phyloP scores from a whole-genome alignment of 805 yeast species.

The Suhomyces kilbournensis region DNA sequence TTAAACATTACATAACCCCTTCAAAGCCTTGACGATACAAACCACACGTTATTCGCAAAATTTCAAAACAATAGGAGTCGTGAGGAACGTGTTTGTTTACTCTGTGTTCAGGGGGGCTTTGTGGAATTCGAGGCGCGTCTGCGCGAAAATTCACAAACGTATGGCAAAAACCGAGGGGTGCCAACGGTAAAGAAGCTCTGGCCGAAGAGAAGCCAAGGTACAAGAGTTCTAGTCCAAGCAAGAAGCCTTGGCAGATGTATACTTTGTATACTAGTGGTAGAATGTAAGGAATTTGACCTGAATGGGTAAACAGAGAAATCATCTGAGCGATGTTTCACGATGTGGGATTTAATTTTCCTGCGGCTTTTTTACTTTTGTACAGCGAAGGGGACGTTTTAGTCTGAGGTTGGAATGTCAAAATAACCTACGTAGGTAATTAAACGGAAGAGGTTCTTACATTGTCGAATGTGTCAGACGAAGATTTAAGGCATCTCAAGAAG shows the following conservation, averaged over 20 bases:
- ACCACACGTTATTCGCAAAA: not conserved
- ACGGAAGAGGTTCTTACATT: not conserved
- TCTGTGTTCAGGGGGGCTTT: not conserved
- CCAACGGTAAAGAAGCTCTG: not conserved
- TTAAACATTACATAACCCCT: conserved; percentile 1
- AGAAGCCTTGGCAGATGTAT: not conserved
- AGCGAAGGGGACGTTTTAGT: not conserved
- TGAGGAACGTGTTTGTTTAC: not conserved
- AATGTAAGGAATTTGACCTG: not conserved
- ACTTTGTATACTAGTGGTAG: not conserved
- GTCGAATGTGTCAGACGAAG: conserved; percentile 1
- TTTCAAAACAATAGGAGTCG: not conserved
- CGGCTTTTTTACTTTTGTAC: not conserved
- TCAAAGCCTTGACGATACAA: not conserved
- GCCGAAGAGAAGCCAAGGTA: not conserved
- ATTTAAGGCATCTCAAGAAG: not conserved
- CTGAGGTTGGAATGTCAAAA: not conserved
- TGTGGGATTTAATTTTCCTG: not conserved
- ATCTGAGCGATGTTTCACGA: not conserved
- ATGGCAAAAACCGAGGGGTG: not conserved
- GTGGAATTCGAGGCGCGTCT: not conserved
- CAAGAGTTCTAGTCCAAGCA: not conserved
- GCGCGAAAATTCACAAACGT: not conserved
- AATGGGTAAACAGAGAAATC: not conserved
- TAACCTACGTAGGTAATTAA: not conserved